Percentiles rank a stretch among this genome's conserved stretches.
Evolutionary conservation across 179 eudicot species (phyloP).

Genomic region (Carnegiea gigantea): DNA sequence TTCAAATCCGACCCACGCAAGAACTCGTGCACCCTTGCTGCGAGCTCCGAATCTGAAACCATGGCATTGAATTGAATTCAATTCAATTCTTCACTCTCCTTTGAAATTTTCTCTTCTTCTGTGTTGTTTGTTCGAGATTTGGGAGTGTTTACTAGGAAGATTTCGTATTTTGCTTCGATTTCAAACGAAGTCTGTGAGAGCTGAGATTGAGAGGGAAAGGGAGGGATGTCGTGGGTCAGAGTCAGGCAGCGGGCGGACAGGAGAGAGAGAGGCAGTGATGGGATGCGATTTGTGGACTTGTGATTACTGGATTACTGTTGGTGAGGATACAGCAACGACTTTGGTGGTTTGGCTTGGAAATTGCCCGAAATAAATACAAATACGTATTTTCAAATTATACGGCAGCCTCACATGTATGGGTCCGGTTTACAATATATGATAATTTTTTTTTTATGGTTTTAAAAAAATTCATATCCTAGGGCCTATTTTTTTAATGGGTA

Average conservation of each 20-base stretch:
- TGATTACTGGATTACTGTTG: background rate
- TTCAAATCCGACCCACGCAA: slow-evolving; percentile 60
- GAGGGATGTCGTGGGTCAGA: background rate
- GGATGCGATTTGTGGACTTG: background rate
- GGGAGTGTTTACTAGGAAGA: background rate
- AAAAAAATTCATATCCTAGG: too few species aligned
- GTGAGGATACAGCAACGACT: background rate
- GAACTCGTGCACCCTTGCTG: slow-evolving; percentile 49
- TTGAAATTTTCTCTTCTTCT: too few species aligned
- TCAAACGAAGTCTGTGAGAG: background rate
- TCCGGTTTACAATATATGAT: too few species aligned
- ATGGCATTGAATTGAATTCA: slow-evolving; percentile 23
- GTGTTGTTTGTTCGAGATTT: background rate
- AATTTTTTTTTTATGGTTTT: too few species aligned
- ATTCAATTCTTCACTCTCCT: background rate
- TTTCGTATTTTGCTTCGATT: background rate
- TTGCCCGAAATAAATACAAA: background rate
- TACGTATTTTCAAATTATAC: too few species aligned
- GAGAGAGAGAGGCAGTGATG: background rate
- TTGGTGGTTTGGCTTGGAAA: slow-evolving; percentile 1
- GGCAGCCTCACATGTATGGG: too few species aligned
- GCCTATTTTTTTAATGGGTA: too few species aligned
- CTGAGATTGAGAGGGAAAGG: background rate
- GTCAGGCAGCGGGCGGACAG: background rate
- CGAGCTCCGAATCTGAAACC: slow-evolving; percentile 66